phyloP scores from a whole-genome alignment of 1,284 basidiomycete genomes.

The Chondrostereum purpureum region DNA sequence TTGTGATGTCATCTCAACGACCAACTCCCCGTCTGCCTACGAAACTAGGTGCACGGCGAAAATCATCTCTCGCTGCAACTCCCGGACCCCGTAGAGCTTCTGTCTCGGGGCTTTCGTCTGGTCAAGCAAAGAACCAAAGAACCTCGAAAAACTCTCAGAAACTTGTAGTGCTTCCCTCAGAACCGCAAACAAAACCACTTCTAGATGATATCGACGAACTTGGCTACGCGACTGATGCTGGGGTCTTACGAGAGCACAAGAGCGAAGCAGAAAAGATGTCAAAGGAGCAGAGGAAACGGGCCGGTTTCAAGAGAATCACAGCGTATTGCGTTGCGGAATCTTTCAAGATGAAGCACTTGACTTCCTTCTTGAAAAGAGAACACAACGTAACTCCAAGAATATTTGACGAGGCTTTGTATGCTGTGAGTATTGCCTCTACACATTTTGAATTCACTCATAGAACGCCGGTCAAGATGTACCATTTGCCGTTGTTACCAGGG shows the following conservation, averaged over 20 bases:
- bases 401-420: slow-evolving; percentile 92
- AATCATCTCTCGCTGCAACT: neutral
- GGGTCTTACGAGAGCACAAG: slow-evolving; percentile 59
- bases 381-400: slow-evolving; percentile 87
- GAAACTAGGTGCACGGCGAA: neutral
- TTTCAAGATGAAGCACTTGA: slow-evolving; percentile 75
- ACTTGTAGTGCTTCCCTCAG: slow-evolving; percentile 87
- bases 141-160: slow-evolving; percentile 91
- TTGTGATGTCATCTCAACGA: neutral
- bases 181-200: slow-evolving; percentile 78
- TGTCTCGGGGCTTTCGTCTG: slow-evolving; percentile 29
- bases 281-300: slow-evolving; percentile 69
- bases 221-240: slow-evolving; percentile 60
- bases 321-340: slow-evolving; percentile 85
- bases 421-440: slow-evolving; percentile 44
- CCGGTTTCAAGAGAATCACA: slow-evolving; percentile 73
- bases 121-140: slow-evolving; percentile 53
- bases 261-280: slow-evolving; percentile 77
- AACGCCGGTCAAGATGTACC: slow-evolving; percentile 62
- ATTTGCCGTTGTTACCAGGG: slow-evolving; percentile 85
- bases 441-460: slow-evolving; percentile 7
- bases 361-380: slow-evolving; percentile 85
- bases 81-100: slow-evolving; percentile 16
- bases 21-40: neutral
- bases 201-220: slow-evolving; percentile 51